These are phyloP conservation scores for Pseudocercospora fijiensis DNA, from an alignment of 2,329 filamentous ascomycete species.

Conservation along the genomic window DNA sequence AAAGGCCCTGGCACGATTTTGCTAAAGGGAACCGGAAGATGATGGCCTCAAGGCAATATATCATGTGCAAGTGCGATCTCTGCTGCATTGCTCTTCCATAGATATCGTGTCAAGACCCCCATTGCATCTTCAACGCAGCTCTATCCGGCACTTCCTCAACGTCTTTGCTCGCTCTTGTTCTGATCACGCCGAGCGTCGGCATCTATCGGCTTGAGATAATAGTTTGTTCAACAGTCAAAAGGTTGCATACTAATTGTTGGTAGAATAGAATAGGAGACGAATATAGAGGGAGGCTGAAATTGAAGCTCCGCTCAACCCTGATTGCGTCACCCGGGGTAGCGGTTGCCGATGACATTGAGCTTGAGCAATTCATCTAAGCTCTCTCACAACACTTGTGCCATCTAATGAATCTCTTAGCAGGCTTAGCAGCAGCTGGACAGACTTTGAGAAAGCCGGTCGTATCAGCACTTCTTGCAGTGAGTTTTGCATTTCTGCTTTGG, in stretches of 20 bases:
- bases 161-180: background rate
- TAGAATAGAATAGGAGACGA: background rate
- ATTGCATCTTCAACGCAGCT: background rate
- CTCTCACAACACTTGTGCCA: background rate
- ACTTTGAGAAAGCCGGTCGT: slow-evolving; percentile 21
- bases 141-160: background rate
- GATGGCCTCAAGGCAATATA: background rate
- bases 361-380: background rate
- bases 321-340: background rate
- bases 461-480: slow-evolving; percentile 28
- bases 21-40: background rate
- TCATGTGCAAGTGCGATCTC: background rate
- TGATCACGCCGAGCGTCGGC: background rate
- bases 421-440: slow-evolving; percentile 20
- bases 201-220: background rate
- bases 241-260: background rate
- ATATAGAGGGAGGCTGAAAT: background rate
- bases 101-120: background rate
- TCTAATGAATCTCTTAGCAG: slow-evolving; percentile 25
- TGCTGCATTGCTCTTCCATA: background rate
- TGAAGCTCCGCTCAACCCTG: background rate
- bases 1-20: background rate
- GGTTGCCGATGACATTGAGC: slow-evolving; percentile 1
- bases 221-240: background rate
- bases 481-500: slow-evolving; percentile 23